Evolutionary conservation across 495 filamentous ascomycete species (phyloP), one percentile per base, ranked within the genome.

Genomic region (Tuber brumale): DNA sequence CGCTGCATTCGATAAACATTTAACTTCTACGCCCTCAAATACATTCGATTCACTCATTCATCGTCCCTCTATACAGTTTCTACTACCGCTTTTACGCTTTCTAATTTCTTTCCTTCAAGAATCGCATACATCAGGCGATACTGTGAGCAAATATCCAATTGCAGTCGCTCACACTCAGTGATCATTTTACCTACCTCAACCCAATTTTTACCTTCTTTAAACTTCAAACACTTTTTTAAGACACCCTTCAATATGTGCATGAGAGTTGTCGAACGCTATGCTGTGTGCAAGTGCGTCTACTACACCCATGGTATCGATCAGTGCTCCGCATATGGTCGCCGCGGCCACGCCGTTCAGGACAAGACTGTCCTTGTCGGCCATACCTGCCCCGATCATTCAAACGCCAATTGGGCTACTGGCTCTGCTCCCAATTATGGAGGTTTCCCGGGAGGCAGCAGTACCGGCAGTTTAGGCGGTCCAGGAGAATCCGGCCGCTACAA

Each of bases 201-300:
- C 51, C 31, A 75, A 23, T 70, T 76, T 70, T 70, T 44, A 72
- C 57, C 21, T 44, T 45, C 21, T 41, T 51, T 35, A 79, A 75
- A 76, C 39, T 77, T 69, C 66, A 75, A 72, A 45, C 41, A 75
- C 79, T 61, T 71, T 70, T 14, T 4, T 73, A 76, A 77, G 74
- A 76, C 73, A 78, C 42, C 74, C 57, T 9, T 77, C 44, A 87
- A 57, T 72, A 94, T 94, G 92, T 94, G 92, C 82, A 89, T 90
- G 80, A 87, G 91, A 83, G 83, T 94, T 74, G 85, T 92, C 81
- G 92, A 94, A 81, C 89, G 90, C 70, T 95, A 91, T 85, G 89
- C 93, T 6, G 92, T 89, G 75, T 95, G 92, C 88, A 87, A 89
- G 76, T 95, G 92, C 83, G 86, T 93, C 79, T 95, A 95, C 86